Percentiles rank a stretch among this genome's conserved stretches.
Conservation (phyloP, 495 filamentous ascomycete genomes). For the Hypoxylon cercidicola region DNA sequence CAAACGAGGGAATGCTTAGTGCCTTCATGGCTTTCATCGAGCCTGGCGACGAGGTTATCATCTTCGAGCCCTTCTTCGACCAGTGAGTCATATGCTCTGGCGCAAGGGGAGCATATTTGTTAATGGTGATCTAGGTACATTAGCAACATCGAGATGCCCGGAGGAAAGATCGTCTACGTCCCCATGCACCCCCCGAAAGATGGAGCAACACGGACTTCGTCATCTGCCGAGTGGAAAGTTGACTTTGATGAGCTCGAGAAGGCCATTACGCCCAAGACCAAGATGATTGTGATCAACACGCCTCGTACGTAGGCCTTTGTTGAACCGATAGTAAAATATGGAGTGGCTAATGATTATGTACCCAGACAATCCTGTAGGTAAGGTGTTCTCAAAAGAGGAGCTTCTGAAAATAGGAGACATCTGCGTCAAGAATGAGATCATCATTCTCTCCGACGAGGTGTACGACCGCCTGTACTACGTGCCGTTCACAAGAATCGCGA, state of each 20-base stretch:
- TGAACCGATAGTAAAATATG: background rate
- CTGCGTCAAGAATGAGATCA: conserved; percentile 92
- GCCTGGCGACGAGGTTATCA: conserved; percentile 92
- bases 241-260: conserved; percentile 85
- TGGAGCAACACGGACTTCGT: conserved; percentile 79
- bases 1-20: conserved; percentile 96
- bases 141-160: conserved; percentile 96
- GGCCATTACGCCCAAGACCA: conserved; percentile 85
- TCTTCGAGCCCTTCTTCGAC: conserved; percentile 99
- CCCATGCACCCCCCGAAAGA: conserved; percentile 90
- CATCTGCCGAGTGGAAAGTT: conserved; percentile 87
- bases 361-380: conserved; percentile 94
- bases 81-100: conserved; percentile 68
- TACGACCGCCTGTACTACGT: conserved; percentile 96
- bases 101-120: background rate
- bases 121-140: conserved; percentile 71
- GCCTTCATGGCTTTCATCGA: conserved; percentile 99
- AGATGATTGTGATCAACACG: conserved; percentile 91
- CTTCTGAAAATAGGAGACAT: conserved; percentile 86
- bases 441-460: conserved; percentile 95
- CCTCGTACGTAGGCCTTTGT: conserved; percentile 53
- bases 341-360: conserved; percentile 31
- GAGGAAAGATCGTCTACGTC: conserved; percentile 92
- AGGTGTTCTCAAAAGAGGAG: conserved; percentile 87
- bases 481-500: conserved; percentile 91